Base-by-base conservation (phyloP, 176 grass and related monocot genomes). In the Eremochloa ophiuroides region DNA sequence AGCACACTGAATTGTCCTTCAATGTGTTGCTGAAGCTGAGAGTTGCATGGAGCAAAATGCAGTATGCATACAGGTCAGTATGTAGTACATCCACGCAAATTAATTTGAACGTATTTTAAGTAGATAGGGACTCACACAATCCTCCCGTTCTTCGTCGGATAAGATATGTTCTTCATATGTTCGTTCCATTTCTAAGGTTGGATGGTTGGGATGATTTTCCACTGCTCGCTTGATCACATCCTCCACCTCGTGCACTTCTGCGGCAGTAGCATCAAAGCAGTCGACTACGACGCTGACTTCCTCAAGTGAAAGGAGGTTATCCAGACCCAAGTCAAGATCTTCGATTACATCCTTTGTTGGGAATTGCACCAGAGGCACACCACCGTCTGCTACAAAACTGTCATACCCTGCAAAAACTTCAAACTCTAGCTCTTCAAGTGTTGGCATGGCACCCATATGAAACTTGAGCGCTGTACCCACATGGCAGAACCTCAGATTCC, bases 1-100 rank as follows among this genome's bases (percentile, higher is more conserved):
- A 26, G 10, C 10, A 27, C 23, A 13, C 4, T 0, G 1, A 1
- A 1, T 25, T 0, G 1, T 13, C 0, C 0, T 60, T 13, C 1
- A 5, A 27, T 27, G 23, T 59, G n/a, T 0, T 26, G 8, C 55
- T 60, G 56, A 27, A 27, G n/a, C 56, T 60, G 56, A 60, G 56
- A 58, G 25, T 58, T 58, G n/a, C 22, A 58, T 10, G 53, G n/a
- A 58, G n/a, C 8, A 10, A 7, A 53, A 58, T 58, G 3, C 8
- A 58, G 9, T 11, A n/a, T n/a, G n/a, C 34, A 26, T 13, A 60
- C 1, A 12, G 3, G 9, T 61, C 3, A 14, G 4, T 27, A 13
- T 27, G 1, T 14, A 61, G 23, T 10, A 25, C 55, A n/a, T n/a
- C 1, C 1, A 26, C 10, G 4, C 1, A 59, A 2, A 25, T 25